phyloP scores from a whole-genome alignment of 2,329 filamentous ascomycete genomes.

The Colletotrichum tanaceti region DNA sequence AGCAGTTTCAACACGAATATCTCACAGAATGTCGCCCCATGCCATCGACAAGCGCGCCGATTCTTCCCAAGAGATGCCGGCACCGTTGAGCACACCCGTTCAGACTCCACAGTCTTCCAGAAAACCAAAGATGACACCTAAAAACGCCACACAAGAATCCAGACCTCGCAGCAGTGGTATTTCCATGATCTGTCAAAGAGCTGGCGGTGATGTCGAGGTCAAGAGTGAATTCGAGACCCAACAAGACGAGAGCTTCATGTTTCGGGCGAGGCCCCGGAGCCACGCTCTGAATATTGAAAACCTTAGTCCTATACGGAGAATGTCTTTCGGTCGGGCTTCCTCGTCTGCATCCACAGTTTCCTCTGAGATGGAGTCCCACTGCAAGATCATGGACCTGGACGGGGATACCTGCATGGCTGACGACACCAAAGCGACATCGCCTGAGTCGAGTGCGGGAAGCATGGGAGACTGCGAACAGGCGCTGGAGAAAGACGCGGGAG shows the following conservation, averaged over 20 bases:
- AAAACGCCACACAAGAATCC: background rate
- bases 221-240: constrained; percentile 45
- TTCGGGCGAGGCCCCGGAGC: constrained; percentile 43
- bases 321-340: constrained; percentile 1
- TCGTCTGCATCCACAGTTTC: background rate
- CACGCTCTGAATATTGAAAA: background rate
- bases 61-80: background rate
- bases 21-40: background rate
- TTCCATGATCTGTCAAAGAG: background rate
- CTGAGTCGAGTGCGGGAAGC: constrained; percentile 4
- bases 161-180: background rate
- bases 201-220: background rate
- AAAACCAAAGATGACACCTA: background rate
- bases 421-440: constrained; percentile 32
- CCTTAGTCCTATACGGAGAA: background rate
- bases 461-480: background rate
- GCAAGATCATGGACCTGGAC: constrained; percentile 23
- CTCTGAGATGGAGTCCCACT: constrained; percentile 11
- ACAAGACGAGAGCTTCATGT: constrained; percentile 50
- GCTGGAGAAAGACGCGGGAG: background rate
- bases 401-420: constrained; percentile 35
- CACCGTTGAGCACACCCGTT: constrained; percentile 27
- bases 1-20: background rate
- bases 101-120: constrained; percentile 32
- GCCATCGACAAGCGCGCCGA: background rate